Conservation (phyloP, 148 eudicot species). For the Silene latifolia region DNA sequence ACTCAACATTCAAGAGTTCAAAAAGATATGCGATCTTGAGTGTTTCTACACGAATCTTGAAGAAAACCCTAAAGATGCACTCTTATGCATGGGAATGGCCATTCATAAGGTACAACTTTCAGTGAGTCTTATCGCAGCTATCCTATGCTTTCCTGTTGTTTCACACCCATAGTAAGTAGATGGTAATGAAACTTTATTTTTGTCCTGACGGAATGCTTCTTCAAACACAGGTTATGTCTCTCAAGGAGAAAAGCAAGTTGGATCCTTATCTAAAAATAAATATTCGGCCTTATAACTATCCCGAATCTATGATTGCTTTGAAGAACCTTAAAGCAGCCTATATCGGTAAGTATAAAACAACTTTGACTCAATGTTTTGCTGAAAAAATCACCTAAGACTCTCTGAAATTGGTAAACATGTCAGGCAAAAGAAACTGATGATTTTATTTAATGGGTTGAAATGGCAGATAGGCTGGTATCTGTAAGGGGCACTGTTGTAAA, state of each 20-base stretch:
- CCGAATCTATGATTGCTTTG: slow-evolving; percentile 78
- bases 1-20: slow-evolving; percentile 71
- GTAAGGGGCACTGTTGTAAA: slow-evolving; percentile 85
- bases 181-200: background rate
- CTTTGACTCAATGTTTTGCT: background rate
- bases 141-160: background rate
- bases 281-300: slow-evolving; percentile 73
- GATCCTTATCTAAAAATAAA: slow-evolving; percentile 51
- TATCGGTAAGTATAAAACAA: slow-evolving; percentile 53
- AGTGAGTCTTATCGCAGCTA: slow-evolving; percentile 4
- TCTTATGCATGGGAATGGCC: slow-evolving; percentile 88
- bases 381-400: no score
- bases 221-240: slow-evolving; percentile 43
- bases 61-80: slow-evolving; percentile 77
- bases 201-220: background rate
- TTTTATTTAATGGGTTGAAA: slow-evolving; percentile 14
- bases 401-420: background rate
- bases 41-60: slow-evolving; percentile 50
- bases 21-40: slow-evolving; percentile 47
- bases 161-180: background rate
- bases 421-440: background rate
- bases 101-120: slow-evolving; percentile 63
- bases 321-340: slow-evolving; percentile 97
- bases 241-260: slow-evolving; percentile 36
- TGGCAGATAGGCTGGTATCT: slow-evolving; percentile 86